A percentile compares a stretch with the other conserved stretches of the same genome.
Conservation (phyloP, 1,139 yeast species). For the Candida labiduridarum region DNA sequence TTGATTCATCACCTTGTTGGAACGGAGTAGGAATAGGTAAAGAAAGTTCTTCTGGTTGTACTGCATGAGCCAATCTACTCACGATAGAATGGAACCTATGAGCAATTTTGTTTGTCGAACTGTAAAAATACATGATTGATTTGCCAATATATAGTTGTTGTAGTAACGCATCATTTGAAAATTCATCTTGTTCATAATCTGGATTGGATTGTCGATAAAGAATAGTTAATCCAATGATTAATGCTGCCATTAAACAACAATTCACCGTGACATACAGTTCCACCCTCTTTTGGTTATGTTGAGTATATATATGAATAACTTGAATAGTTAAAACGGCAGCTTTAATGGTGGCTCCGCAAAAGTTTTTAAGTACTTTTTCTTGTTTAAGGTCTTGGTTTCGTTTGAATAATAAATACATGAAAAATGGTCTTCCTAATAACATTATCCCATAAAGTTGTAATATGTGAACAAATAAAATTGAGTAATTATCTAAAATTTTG, state of each 20-base stretch:
- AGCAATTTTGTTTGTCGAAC: slow-evolving; percentile 13
- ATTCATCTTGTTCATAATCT: slow-evolving; percentile 13
- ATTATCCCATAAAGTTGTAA: slow-evolving; percentile 42
- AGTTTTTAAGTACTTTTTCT: slow-evolving; percentile 17
- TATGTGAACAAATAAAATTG: slow-evolving; percentile 36
- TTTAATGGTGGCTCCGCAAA: slow-evolving; percentile 19
- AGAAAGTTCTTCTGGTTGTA: slow-evolving; percentile 8
- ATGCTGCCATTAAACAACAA: slow-evolving; percentile 18
- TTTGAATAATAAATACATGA: slow-evolving; percentile 25
- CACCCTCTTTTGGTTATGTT: slow-evolving; percentile 13
- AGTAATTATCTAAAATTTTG: slow-evolving; percentile 20
- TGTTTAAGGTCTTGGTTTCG: slow-evolving; percentile 11
- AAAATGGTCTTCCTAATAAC: slow-evolving; percentile 46
- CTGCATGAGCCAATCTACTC: slow-evolving; percentile 13
- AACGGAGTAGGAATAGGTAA: slow-evolving; percentile 6
- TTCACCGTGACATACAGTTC: slow-evolving; percentile 17
- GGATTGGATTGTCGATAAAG: slow-evolving; percentile 14
- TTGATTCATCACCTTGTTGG: slow-evolving; percentile 3
- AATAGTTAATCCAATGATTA: slow-evolving; percentile 16
- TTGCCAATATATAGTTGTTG: slow-evolving; percentile 16
- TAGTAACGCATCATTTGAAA: slow-evolving; percentile 10
- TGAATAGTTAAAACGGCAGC: slow-evolving; percentile 20
- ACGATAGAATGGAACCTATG: slow-evolving; percentile 14
- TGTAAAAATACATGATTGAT: slow-evolving; percentile 15
- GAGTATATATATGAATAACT: slow-evolving; percentile 17